Base-by-base conservation (phyloP, 1,284 basidiomycete species). In the Sporisorium sorghi region DNA sequence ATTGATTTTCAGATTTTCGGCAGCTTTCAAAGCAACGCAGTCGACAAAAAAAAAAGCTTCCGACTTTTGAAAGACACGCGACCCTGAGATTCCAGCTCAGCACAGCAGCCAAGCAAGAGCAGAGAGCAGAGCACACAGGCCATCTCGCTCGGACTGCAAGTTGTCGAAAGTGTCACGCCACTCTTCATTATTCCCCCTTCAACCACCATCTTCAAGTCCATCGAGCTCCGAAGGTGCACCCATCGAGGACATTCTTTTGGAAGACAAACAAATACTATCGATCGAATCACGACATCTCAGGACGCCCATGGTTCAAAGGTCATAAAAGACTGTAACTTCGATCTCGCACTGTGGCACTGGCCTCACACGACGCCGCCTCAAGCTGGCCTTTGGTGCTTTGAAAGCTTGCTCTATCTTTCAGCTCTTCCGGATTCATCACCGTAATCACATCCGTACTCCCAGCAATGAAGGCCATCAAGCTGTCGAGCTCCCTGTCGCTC, bases 401-500 rank as follows among this genome's bases (percentile, higher is more conserved):
- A n/a, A 53, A 15, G 8, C n/a, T 21, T 26, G n/a, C 19, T 33
- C 40, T 23, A 7, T 23, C 52, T 23, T n/a, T 33, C n/a, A n/a
- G n/a, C n/a, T n/a, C n/a, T n/a, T n/a, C n/a, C n/a, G n/a, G n/a
- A n/a, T n/a, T n/a, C n/a, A n/a, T n/a, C n/a, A n/a, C n/a, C n/a
- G n/a, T n/a, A n/a, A n/a, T n/a, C n/a, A n/a, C n/a, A 28, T 28
- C 10, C 15, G 26, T 26, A 30, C 28, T 30, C 28, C n/a, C 46
- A 28, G 33, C 33, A n/a, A 65, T 65, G 55, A 62, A 58, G 49
- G 32, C 52, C 30, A 62, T 63, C 46, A 63, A 56, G 51, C 62
- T 74, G 4, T 50, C 62, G 5, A 47, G 48, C 55, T 61, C 66
- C 4, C 51, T 70, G 21, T 57, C 55, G 37, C 59, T 74, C 47